Percentiles rank a stretch among this genome's conserved stretches.
Conservation (phyloP, 805 yeast genomes). For the Kazachstania africana region DNA sequence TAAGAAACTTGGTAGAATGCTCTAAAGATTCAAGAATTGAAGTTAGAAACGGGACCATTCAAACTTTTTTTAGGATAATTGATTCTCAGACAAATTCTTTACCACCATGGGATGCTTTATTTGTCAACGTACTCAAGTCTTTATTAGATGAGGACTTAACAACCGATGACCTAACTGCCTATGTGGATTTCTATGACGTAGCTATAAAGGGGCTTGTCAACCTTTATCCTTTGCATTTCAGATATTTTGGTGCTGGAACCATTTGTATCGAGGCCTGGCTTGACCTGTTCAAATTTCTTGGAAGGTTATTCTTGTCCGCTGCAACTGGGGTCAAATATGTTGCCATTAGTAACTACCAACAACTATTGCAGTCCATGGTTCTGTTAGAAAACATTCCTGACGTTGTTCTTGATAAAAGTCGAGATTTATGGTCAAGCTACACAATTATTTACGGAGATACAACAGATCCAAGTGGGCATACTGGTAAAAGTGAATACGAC, state of each 20-base stretch:
- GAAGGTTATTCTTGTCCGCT: conserved; percentile 29
- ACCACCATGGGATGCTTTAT: conserved; percentile 60
- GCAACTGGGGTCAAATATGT: conserved; percentile 35
- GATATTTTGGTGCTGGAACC: conserved; percentile 18
- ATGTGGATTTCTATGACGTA: conserved; percentile 52
- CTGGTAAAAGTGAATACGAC: conserved; percentile 39
- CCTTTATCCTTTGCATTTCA: conserved; percentile 43
- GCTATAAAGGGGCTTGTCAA: conserved; percentile 56
- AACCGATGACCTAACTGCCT: conserved; percentile 28
- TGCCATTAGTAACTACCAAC: conserved; percentile 43
- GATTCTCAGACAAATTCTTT: conserved; percentile 54
- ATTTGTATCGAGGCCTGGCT: conserved; percentile 38
- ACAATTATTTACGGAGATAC: conserved; percentile 34
- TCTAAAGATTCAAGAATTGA: conserved; percentile 59
- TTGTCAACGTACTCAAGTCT: conserved; percentile 46
- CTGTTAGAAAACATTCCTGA: conserved; percentile 24
- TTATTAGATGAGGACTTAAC: conserved; percentile 27
- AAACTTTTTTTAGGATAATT: conserved; percentile 73
- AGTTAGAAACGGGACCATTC: conserved; percentile 81
- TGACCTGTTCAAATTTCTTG: conserved; percentile 39
- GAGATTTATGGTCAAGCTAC: conserved; percentile 39
- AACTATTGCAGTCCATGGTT: conserved; percentile 37
- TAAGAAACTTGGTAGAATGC: conserved; percentile 49
- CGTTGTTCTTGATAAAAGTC: conserved; percentile 28
- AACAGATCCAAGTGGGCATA: conserved; percentile 15